Evolutionary conservation across 495 filamentous ascomycete genomes (phyloP).

Genomic region (Niebla homalea): DNA sequence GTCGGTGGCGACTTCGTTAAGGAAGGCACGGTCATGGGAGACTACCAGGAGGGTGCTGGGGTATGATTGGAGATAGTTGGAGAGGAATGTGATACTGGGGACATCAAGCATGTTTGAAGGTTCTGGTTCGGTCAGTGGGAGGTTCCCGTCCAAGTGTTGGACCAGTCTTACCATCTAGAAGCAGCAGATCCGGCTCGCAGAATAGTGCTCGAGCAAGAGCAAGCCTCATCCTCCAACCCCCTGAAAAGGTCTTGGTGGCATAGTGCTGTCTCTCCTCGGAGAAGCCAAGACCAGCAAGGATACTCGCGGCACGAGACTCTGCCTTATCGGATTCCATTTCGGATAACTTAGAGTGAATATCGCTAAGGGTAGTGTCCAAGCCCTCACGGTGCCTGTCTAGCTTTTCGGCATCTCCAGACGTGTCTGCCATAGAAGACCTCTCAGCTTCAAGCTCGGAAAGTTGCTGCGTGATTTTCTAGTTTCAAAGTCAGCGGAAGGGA

Average conservation of each 20-base stretch:
- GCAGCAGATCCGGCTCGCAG: conserved; percentile 91
- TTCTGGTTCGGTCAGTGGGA: conserved; percentile 39
- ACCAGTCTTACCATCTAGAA: conserved; percentile 57
- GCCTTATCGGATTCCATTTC: conserved; percentile 99
- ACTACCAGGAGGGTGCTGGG: conserved; percentile 93
- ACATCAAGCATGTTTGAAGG: conserved; percentile 99
- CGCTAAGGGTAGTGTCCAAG: conserved; percentile 72
- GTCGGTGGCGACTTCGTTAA: conserved; percentile 99
- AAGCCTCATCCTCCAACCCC: conserved; percentile 98
- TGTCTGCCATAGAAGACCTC: conserved; percentile 69
- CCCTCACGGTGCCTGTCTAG: conserved; percentile 81
- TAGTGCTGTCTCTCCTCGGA: conserved; percentile 84
- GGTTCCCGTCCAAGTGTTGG: not conserved
- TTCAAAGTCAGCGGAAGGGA: conserved; percentile 7
- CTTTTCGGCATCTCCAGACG: conserved; percentile 67
- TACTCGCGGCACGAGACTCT: conserved; percentile 86
- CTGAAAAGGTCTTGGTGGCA: conserved; percentile 94
- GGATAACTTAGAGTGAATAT: conserved; percentile 81
- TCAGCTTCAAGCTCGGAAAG: conserved; percentile 70
- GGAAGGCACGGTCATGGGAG: conserved; percentile 95
- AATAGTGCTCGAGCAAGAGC: conserved; percentile 90
- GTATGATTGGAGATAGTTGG: conserved; percentile 88
- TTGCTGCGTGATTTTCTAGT: conserved; percentile 68
- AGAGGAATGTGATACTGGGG: conserved; percentile 97
- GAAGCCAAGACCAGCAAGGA: conserved; percentile 94